Conservation (phyloP, 2,329 filamentous ascomycete genomes). For the Parasarocladium wereldwijsianum region DNA sequence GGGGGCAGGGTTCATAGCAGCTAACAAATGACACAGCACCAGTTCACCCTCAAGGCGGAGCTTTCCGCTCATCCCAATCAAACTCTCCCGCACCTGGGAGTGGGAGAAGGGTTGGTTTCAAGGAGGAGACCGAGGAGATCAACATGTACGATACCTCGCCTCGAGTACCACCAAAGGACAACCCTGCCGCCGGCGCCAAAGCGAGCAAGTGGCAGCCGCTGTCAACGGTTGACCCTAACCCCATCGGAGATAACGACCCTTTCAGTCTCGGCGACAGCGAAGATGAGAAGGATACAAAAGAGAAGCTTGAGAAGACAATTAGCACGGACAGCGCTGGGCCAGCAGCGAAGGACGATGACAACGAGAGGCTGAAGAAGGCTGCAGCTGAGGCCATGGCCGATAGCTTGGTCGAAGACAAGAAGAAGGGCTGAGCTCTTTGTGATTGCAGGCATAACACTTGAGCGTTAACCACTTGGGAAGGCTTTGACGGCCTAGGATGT, state of each 20-base stretch:
- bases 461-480: no score
- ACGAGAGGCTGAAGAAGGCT: constrained; percentile 49
- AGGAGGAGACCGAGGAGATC: constrained; percentile 62
- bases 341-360: constrained; percentile 45
- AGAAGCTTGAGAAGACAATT: constrained; percentile 34
- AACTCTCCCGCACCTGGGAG: constrained; percentile 33
- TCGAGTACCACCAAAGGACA: constrained; percentile 36
- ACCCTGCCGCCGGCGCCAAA: constrained; percentile 37
- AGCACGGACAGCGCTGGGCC: no score
- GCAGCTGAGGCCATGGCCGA: constrained; percentile 47
- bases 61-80: constrained; percentile 28
- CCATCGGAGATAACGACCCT: constrained; percentile 81
- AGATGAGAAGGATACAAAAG: constrained; percentile 54
- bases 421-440: no score
- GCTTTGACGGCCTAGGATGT: no score
- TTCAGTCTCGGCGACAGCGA: constrained; percentile 95
- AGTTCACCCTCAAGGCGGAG: constrained; percentile 37
- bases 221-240: constrained; percentile 65
- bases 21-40: constrained; percentile 15
- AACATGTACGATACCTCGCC: constrained; percentile 55
- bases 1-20: neutral
- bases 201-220: constrained; percentile 95
- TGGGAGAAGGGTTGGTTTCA: constrained; percentile 41
- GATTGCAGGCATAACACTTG: no score
- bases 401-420: constrained; percentile 28